Percentiles rank a stretch among this genome's conserved stretches.
Conservation (phyloP, 2,329 filamentous ascomycete species). For the Colletotrichum tofieldiae region DNA sequence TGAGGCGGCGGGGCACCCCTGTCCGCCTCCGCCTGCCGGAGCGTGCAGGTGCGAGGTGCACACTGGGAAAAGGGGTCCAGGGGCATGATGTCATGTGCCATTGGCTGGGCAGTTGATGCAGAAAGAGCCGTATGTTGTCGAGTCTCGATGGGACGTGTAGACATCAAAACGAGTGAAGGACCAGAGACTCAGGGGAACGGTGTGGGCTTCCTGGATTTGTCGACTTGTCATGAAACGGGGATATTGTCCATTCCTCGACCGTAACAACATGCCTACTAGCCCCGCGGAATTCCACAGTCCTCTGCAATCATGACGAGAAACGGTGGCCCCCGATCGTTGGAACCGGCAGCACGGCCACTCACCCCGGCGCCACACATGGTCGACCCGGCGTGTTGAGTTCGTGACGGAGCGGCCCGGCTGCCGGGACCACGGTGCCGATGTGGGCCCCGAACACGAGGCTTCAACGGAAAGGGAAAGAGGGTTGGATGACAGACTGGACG, state of each 20-base stretch:
- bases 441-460: not conserved
- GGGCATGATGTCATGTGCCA: conserved; percentile 23
- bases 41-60: conserved; percentile 5
- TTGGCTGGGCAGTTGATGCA: too few species aligned
- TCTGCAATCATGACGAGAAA: not conserved
- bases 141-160: not conserved
- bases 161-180: not conserved
- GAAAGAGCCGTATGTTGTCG: not conserved
- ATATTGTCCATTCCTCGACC: not conserved
- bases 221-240: too few species aligned
- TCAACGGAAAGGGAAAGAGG: not conserved
- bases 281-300: conserved; percentile 1
- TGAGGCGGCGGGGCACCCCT: conserved; percentile 26
- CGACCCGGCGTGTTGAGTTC: not conserved
- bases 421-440: not conserved
- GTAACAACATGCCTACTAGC: not conserved
- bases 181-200: too few species aligned
- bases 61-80: not conserved
- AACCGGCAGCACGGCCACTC: not conserved
- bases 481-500: not conserved
- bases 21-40: conserved; percentile 38
- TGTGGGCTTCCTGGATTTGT: not conserved
- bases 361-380: not conserved
- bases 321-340: not conserved
- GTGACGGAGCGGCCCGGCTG: conserved; percentile 17